Evolutionary conservation across 192 early-diverging fungal species (phyloP), one percentile per base, ranked within the genome.

Genomic region (Funneliformis geosporum): DNA sequence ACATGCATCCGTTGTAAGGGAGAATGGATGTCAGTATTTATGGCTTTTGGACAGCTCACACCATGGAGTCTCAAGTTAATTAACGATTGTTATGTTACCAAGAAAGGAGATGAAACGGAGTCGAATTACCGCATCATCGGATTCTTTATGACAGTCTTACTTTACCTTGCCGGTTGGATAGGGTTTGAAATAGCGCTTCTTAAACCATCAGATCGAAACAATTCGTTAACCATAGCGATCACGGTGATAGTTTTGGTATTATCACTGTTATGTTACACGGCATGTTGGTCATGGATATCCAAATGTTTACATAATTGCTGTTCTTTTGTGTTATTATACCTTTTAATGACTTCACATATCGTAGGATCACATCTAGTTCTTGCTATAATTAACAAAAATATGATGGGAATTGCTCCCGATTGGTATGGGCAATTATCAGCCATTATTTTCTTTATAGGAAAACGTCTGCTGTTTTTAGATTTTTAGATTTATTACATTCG

Each of bases 391-490:
- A 40, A 8, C 60, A n/a, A 42, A 14, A 38, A 75, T 75, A 12
- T 25, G 33, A 25, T n/a, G 59, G 73, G 73, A 60, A 2, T 75
- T 60, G 8, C 50, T 60, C 73, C n/a, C 4, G 10, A 43, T n/a
- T 39, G 38, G 18, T 60, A 38, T 33, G 14, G 60, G 16, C 14
- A 12, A 43, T 9, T 50, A 44, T 76, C 75, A 42, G 10, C 75
- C 10, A 65, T 76, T 40, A 16, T 65, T 44, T 76, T 76, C 25
- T 76, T 76, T 65, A 23, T 76, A 4, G 75, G 75, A 65, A 76
- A 76, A 44, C 75, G 75, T 25, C 38, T 76, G 33, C 60, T 76
- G 40, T 76, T 76, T 76, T 6, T 76, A 27, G 61, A 76, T 76
- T 62, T 75, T 73, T 33, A 33, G 33, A 33, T 33, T 33, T 33